Conservation (phyloP, 441 rosid species). For the Pelargonium myrrhifolium region DNA sequence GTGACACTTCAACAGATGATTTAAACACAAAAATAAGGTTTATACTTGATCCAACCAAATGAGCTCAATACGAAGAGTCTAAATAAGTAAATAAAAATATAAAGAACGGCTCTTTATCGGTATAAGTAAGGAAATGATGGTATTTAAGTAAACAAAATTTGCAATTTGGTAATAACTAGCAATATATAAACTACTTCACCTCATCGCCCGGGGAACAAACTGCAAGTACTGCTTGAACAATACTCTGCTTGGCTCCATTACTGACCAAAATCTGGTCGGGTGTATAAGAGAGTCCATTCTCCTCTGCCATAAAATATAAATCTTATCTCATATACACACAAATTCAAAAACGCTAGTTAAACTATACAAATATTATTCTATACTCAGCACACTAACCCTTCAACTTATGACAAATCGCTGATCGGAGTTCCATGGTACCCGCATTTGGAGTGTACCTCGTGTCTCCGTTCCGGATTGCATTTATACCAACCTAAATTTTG, state of each 20-base stretch:
- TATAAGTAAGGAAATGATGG: no score
- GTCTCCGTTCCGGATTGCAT: slow-evolving; percentile 82
- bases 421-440: slow-evolving; percentile 70
- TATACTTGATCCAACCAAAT: no score
- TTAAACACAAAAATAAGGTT: no score
- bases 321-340: neutral
- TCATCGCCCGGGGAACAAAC: slow-evolving; percentile 93
- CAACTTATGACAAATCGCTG: slow-evolving; percentile 72
- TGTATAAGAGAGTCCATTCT: slow-evolving; percentile 68
- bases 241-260: slow-evolving; percentile 92
- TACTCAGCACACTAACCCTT: slow-evolving; percentile 35
- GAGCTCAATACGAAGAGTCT: no score
- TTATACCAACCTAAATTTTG: slow-evolving; percentile 65
- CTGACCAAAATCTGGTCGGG: slow-evolving; percentile 87
- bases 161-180: neutral
- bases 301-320: slow-evolving; percentile 43
- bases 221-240: slow-evolving; percentile 72
- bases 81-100: no score
- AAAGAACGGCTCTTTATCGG: no score
- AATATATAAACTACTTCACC: slow-evolving; percentile 34
- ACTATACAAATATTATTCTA: neutral
- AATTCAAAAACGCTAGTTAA: neutral
- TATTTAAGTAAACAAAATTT: no score
- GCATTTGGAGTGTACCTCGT: slow-evolving; percentile 88
- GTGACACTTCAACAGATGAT: no score